A percentile compares a stretch with the other conserved stretches of the same genome.
These are phyloP conservation scores for Secale cereale DNA, from an alignment of 176 grass and related monocot species.

Conservation along the genomic window DNA sequence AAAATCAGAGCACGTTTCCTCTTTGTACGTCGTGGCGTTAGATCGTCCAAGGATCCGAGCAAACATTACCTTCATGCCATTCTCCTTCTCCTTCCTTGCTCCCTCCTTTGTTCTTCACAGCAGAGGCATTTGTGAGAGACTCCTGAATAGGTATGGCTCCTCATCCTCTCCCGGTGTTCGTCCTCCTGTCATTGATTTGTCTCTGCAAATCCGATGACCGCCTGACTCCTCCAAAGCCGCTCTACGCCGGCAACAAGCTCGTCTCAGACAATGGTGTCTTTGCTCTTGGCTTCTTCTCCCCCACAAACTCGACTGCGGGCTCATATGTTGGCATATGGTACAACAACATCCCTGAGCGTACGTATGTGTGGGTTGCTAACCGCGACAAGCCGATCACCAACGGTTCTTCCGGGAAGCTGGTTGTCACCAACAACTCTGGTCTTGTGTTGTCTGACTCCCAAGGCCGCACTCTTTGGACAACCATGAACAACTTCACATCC, in stretches of 20 bases:
- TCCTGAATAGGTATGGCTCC: not conserved
- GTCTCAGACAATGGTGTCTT: slow-evolving; percentile 26
- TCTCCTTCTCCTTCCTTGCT: not conserved
- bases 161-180: no score
- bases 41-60: not conserved
- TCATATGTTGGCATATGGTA: slow-evolving; percentile 48
- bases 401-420: not conserved
- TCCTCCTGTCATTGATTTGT: slow-evolving; percentile 4
- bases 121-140: not conserved
- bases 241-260: slow-evolving; percentile 14
- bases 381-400: not conserved
- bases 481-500: not conserved
- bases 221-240: slow-evolving; percentile 20
- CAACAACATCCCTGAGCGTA: slow-evolving; percentile 14
- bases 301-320: not conserved
- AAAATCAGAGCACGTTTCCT: not conserved
- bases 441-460: not conserved
- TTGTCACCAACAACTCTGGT: not conserved
- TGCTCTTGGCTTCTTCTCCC: slow-evolving; percentile 45
- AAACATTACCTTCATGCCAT: not conserved
- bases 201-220: slow-evolving; percentile 20
- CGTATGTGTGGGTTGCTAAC: not conserved
- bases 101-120: not conserved
- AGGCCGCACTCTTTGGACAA: not conserved
- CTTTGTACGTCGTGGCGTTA: not conserved